phyloP scores from a whole-genome alignment of 2,329 filamentous ascomycete species.

The Fusarium nelsonii region DNA sequence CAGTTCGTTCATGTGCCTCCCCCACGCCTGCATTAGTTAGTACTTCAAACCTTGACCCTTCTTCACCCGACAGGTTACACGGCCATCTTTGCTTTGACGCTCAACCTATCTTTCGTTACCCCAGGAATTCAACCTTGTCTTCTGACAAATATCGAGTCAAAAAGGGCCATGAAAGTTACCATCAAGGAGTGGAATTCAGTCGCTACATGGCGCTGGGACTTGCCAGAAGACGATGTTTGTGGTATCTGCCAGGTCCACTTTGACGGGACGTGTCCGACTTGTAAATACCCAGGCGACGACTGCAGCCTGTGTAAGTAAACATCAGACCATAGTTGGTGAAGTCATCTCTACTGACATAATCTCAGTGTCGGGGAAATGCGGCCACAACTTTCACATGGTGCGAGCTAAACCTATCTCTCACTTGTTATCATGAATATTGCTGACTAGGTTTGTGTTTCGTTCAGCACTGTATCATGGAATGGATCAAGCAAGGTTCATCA shows the following conservation, averaged over 20 bases:
- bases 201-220: constrained; percentile 97
- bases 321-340: constrained; percentile 29
- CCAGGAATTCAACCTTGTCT: constrained; percentile 4
- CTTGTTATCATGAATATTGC: constrained; percentile 13
- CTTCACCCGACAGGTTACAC: constrained; percentile 24
- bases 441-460: constrained; percentile 26
- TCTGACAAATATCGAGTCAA: background rate
- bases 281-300: constrained; percentile 97
- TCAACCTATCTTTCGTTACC: background rate
- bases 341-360: constrained; percentile 33
- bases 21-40: constrained; percentile 13
- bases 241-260: constrained; percentile 99
- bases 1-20: constrained; percentile 34
- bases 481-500: constrained; percentile 94
- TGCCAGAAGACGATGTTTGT: constrained; percentile 96
- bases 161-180: constrained; percentile 84
- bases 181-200: constrained; percentile 95
- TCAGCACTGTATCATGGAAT: constrained; percentile 94
- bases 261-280: constrained; percentile 96
- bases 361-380: constrained; percentile 89
- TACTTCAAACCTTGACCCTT: constrained; percentile 32
- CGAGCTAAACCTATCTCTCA: constrained; percentile 41
- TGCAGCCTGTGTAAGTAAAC: constrained; percentile 82
- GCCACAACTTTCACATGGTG: constrained; percentile 98
- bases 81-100: constrained; percentile 32